These are phyloP conservation scores for Geopyxis carbonaria DNA, from an alignment of 495 filamentous ascomycete genomes.

Conservation along the genomic window DNA sequence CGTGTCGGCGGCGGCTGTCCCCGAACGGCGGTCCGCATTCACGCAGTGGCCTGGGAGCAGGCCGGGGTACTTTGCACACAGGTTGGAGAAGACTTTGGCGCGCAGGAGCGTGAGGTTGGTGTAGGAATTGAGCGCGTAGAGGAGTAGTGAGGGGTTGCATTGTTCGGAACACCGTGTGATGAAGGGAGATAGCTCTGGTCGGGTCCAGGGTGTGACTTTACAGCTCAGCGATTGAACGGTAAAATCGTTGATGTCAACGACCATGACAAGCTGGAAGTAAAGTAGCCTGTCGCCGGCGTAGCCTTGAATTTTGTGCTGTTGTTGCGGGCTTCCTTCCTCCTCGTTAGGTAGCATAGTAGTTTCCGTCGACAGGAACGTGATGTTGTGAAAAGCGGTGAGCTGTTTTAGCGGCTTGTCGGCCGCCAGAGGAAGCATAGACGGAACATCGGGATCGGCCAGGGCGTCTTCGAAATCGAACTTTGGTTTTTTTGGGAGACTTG, in stretches of 20 bases:
- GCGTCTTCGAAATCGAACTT: background rate
- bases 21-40: background rate
- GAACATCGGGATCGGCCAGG: slow-evolving; percentile 5
- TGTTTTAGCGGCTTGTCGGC: slow-evolving; percentile 6
- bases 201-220: slow-evolving; percentile 13
- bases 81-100: slow-evolving; percentile 11
- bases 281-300: slow-evolving; percentile 11
- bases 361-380: slow-evolving; percentile 14
- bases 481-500: slow-evolving; percentile 1
- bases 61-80: slow-evolving; percentile 6
- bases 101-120: slow-evolving; percentile 9
- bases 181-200: slow-evolving; percentile 7
- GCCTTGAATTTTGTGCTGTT: slow-evolving; percentile 10
- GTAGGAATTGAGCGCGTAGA: slow-evolving; percentile 18
- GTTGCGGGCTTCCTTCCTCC: too few species aligned
- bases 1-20: background rate
- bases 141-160: slow-evolving; percentile 8
- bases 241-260: background rate
- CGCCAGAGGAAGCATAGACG: slow-evolving; percentile 11
- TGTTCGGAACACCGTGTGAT: slow-evolving; percentile 2
- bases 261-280: slow-evolving; percentile 11
- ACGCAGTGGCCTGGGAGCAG: slow-evolving; percentile 8
- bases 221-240: background rate
- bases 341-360: slow-evolving; percentile 1
- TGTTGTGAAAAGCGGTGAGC: slow-evolving; percentile 12